Evolutionary conservation across 2,329 filamentous ascomycete genomes (phyloP), one percentile per base, ranked within the genome.

Genomic region (Cladosporium oxysporum): DNA sequence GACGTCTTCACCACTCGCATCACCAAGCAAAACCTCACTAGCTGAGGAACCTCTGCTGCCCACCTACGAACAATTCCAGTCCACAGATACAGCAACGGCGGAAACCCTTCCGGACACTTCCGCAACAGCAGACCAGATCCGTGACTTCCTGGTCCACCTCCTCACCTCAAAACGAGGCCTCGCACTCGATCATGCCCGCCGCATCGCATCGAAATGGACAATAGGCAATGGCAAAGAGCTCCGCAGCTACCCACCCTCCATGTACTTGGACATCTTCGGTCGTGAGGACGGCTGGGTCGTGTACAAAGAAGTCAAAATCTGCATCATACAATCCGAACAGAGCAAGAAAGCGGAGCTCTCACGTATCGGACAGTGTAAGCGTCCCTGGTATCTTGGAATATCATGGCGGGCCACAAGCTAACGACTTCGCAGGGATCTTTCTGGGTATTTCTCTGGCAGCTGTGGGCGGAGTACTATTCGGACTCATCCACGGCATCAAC

Each of bases 211-310:
- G 1, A 67, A 66, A 44, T 71, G 70, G 70, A 68, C 33, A 0
- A 35, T 63, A 18, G 70, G 69, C 29, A 68, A 64, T 2, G 70
- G 70, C 12, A 50, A 63, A 23, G 69, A 71, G 31, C 31, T 71
- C 3, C 61, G 50, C 1, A 37, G 21, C 12, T 70, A 70, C 33
- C 62, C 67, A 3, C 58, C 67, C 0, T 23, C 41, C 6, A 58
- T 71, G 52, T 71, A 62, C 26, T 58, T 58, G 2, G 65, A 70
- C 6, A 66, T 71, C 18, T 69, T 71, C 53, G 69, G 68, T 2
- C 14, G 55, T 5, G 67, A 70, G 35, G 68, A 71, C 44, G 68
- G 65, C 3, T 70, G 69, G 68, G 53, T 67, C 14, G 61, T 71
- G 0, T 71, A 68, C 62, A 69, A 66, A 52, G 68, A 67, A 33